Evolutionary conservation across 345 rosid species (phyloP).

Genomic region (Eucalyptus grandis): DNA sequence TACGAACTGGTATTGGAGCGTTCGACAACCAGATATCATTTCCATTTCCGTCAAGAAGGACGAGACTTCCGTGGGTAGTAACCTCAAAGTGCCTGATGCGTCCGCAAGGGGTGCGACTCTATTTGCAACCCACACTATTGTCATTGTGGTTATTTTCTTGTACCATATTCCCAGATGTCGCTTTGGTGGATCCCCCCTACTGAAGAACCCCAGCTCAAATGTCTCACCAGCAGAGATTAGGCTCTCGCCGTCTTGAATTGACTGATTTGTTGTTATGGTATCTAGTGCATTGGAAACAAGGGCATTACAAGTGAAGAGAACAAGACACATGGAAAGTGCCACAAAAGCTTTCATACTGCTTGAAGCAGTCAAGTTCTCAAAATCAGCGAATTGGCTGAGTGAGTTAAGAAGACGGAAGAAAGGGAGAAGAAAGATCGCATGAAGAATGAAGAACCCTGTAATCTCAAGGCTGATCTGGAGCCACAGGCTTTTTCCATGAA

Average conservation of each 20-base stretch:
- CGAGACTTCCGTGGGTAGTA: background rate
- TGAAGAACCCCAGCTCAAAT: conserved; percentile 21
- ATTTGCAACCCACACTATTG: conserved; percentile 9
- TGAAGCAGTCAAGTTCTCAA: too few relatives aligned
- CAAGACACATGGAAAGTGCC: too few relatives aligned
- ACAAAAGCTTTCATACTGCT: too few relatives aligned
- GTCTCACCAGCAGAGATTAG: background rate
- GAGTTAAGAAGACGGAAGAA: too few relatives aligned
- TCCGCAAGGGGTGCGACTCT: background rate
- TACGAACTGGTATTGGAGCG: background rate
- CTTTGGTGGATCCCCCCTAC: background rate
- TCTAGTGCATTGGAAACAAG: background rate
- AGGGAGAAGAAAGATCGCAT: too few relatives aligned
- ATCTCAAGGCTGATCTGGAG: too few relatives aligned
- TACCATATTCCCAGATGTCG: conserved; percentile 20
- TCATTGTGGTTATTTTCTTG: background rate
- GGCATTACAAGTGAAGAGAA: too few relatives aligned
- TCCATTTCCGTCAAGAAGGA: background rate
- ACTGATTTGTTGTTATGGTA: background rate
- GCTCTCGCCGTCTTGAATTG: conserved; percentile 5
- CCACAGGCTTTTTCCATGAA: too few relatives aligned
- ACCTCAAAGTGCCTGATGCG: background rate
- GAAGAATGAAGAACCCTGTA: too few relatives aligned
- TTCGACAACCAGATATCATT: background rate
- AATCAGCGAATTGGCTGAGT: too few relatives aligned